Conservation (phyloP, 2,329 filamentous ascomycete species). For the Colletotrichum scovillei region DNA sequence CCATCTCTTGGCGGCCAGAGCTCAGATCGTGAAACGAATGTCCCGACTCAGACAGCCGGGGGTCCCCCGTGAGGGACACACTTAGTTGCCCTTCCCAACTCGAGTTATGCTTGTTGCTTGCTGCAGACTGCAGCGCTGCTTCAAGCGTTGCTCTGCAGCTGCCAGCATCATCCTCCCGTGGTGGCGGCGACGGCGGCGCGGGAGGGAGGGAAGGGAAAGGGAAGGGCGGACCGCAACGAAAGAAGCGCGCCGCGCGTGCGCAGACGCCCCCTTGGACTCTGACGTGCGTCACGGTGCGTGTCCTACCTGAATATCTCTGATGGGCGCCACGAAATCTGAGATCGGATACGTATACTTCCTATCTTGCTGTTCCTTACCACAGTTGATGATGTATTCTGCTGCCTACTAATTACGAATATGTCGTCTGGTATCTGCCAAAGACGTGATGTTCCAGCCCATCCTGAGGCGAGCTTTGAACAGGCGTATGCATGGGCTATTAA, state of each 20-base stretch:
- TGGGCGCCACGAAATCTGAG: background rate
- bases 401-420: background rate
- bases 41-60: conserved; percentile 28
- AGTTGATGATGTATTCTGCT: background rate
- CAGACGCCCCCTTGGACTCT: background rate
- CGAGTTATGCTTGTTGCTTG: background rate
- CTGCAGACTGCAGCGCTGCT: background rate
- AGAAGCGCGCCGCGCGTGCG: background rate
- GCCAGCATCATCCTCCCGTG: background rate
- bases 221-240: conserved; percentile 17
- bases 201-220: background rate
- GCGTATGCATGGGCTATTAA: conserved; percentile 26
- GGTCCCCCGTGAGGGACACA: background rate
- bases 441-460: background rate
- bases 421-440: background rate
- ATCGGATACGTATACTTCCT: background rate
- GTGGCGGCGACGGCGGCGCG: background rate
- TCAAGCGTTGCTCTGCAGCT: background rate
- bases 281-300: background rate
- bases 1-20: conserved; percentile 35
- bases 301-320: background rate
- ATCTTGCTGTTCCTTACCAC: background rate
- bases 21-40: conserved; percentile 34
- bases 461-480: background rate
- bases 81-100: background rate